These are phyloP conservation scores for Candida golubevii DNA, from an alignment of 805 yeast genomes.

Conservation along the genomic window DNA sequence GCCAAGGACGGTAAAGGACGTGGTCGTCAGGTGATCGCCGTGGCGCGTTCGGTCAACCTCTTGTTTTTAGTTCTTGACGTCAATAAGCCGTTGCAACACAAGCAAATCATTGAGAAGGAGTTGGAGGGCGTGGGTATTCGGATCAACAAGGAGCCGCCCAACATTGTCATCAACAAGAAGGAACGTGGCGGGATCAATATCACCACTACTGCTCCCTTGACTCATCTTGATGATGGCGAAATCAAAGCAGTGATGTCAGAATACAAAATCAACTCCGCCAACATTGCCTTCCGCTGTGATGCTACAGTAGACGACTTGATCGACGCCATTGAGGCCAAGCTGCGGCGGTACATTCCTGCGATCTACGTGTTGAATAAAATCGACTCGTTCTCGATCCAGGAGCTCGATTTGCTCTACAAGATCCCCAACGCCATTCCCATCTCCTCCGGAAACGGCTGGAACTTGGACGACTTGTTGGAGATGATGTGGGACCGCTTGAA, in stretches of 20 bases:
- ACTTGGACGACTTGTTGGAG: conserved; percentile 88
- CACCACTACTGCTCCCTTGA: conserved; percentile 88
- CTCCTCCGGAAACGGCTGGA: conserved; percentile 95
- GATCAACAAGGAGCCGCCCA: conserved; percentile 88
- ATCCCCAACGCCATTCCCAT: conserved; percentile 98
- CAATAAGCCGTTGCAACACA: conserved; percentile 91
- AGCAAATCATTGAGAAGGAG: conserved; percentile 89
- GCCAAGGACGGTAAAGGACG: conserved; percentile 90
- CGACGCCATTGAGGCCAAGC: conserved; percentile 86
- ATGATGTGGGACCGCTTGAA: conserved; percentile 92
- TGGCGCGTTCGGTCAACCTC: conserved; percentile 95
- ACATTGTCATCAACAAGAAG: conserved; percentile 84
- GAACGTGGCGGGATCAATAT: conserved; percentile 95
- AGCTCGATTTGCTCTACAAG: conserved; percentile 80
- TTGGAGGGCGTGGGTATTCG: conserved; percentile 97
- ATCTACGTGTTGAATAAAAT: conserved; percentile 92
- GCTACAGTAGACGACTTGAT: conserved; percentile 96
- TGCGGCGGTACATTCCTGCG: conserved; percentile 93
- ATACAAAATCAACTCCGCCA: conserved; percentile 92
- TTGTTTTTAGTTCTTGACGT: conserved; percentile 93
- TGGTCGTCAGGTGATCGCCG: conserved; percentile 97
- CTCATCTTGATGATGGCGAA: conserved; percentile 88
- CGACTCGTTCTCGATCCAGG: conserved; percentile 92
- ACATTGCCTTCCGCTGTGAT: conserved; percentile 93
- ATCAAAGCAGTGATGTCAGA: conserved; percentile 95